These are phyloP conservation scores for Fusarium fujikuroi DNA, from an alignment of 2,329 filamentous ascomycete genomes.

Conservation along the genomic window DNA sequence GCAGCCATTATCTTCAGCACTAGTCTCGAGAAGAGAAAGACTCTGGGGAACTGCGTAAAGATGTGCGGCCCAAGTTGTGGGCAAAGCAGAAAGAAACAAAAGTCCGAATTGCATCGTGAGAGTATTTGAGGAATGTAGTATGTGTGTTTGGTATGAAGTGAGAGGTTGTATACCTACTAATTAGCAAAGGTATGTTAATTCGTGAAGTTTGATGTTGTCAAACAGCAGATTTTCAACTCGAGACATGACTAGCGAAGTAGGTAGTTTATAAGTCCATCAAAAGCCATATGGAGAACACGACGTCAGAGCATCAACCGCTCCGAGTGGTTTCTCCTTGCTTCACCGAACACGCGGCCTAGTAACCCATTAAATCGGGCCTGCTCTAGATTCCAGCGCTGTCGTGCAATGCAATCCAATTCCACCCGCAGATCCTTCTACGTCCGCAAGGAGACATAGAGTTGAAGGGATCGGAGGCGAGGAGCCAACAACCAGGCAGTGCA, in stretches of 20 bases:
- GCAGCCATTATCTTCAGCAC: slow-evolving; percentile 45
- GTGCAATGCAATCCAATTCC: slow-evolving; percentile 24
- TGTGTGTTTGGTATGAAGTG: neutral
- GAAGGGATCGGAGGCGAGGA: slow-evolving; percentile 21
- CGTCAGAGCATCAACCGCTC: slow-evolving; percentile 22
- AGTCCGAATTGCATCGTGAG: slow-evolving; percentile 32
- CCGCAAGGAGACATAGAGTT: slow-evolving; percentile 23
- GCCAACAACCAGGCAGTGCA: slow-evolving; percentile 6
- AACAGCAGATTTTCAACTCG: neutral
- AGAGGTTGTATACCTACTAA: neutral
- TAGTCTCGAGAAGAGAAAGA: slow-evolving; percentile 41
- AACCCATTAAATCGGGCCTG: slow-evolving; percentile 33
- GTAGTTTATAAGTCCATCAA: slow-evolving; percentile 27
- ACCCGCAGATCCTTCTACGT: slow-evolving; percentile 38
- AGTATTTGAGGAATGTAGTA: neutral
- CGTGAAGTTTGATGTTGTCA: neutral
- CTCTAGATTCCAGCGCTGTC: slow-evolving; percentile 7
- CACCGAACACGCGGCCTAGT: slow-evolving; percentile 32
- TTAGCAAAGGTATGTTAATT: neutral
- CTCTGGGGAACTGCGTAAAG: slow-evolving; percentile 44
- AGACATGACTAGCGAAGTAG: slow-evolving; percentile 4
- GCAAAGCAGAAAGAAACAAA: slow-evolving; percentile 39
- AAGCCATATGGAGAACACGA: slow-evolving; percentile 33
- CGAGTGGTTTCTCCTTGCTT: slow-evolving; percentile 4
- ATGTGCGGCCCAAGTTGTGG: slow-evolving; percentile 36